Percentiles rank a stretch among this genome's conserved stretches.
These are phyloP conservation scores for Boletus huronensis DNA, from an alignment of 768 basidiomycete genomes.

Conservation along the genomic window DNA sequence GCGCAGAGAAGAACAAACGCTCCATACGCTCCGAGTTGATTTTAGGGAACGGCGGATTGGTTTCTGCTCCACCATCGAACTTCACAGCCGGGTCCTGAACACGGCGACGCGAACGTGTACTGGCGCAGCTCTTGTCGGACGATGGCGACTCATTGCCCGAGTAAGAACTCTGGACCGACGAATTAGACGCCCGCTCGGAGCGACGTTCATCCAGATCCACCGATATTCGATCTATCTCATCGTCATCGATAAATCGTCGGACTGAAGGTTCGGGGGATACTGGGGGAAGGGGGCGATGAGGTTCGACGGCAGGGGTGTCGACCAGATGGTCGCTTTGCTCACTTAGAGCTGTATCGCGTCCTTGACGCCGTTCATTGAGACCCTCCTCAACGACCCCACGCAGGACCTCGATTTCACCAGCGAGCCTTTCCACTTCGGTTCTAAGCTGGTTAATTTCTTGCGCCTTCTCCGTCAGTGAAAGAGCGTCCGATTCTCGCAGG, in stretches of 20 bases:
- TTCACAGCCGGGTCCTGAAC: slow-evolving; percentile 1
- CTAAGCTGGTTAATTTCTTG: slow-evolving; percentile 65
- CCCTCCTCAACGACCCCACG: slow-evolving; percentile 85
- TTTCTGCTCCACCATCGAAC: slow-evolving; percentile 28
- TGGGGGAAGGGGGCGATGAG: background rate
- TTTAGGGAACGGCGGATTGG: slow-evolving; percentile 65
- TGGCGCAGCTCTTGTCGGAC: background rate
- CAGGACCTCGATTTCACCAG: slow-evolving; percentile 84
- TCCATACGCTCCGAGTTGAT: slow-evolving; percentile 79
- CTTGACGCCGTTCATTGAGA: slow-evolving; percentile 63
- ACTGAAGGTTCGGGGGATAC: slow-evolving; percentile 8
- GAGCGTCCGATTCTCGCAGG: slow-evolving; percentile 60
- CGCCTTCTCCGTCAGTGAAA: slow-evolving; percentile 54
- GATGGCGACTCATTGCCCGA: background rate
- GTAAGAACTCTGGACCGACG: slow-evolving; percentile 20
- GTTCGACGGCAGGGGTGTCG: background rate
- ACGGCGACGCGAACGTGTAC: background rate
- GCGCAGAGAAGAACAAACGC: slow-evolving; percentile 75
- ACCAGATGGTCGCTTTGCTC: slow-evolving; percentile 4
- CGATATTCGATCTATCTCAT: slow-evolving; percentile 60
- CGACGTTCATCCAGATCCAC: slow-evolving; percentile 66
- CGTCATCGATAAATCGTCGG: slow-evolving; percentile 48
- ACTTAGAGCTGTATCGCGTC: slow-evolving; percentile 39
- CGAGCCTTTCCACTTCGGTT: slow-evolving; percentile 76
- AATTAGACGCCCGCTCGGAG: slow-evolving; percentile 42